phyloP scores from a whole-genome alignment of 164 flowering plant species.

The Tetrastigma voinierianum region DNA sequence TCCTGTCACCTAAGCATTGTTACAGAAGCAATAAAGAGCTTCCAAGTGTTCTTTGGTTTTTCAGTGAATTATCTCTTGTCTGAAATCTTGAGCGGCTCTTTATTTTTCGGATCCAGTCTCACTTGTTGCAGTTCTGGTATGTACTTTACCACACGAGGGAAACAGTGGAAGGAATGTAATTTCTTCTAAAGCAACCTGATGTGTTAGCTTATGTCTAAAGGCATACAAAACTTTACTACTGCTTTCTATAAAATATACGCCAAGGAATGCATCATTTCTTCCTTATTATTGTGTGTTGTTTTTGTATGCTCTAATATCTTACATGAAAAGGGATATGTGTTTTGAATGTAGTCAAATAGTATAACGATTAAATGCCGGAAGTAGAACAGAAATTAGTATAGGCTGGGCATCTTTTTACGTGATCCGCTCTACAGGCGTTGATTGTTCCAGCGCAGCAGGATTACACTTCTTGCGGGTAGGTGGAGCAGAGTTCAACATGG shows the following conservation, averaged over 20 bases:
- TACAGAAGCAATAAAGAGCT: slow-evolving; percentile 22
- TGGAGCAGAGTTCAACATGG: neutral
- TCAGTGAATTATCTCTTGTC: slow-evolving; percentile 9
- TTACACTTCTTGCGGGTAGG: neutral
- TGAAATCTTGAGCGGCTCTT: slow-evolving; percentile 36
- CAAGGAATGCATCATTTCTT: too few relatives aligned
- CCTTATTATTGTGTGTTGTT: too few relatives aligned
- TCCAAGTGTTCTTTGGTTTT: neutral
- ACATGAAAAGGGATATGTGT: neutral
- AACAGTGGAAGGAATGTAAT: slow-evolving; percentile 51
- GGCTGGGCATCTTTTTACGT: slow-evolving; percentile 10
- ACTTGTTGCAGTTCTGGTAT: slow-evolving; percentile 67
- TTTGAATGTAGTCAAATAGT: neutral
- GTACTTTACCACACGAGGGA: slow-evolving; percentile 51
- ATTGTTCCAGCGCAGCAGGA: slow-evolving; percentile 11
- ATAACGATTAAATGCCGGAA: slow-evolving; percentile 14
- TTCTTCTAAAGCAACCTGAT: slow-evolving; percentile 35
- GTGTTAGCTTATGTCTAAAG: neutral
- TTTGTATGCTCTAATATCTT: too few relatives aligned
- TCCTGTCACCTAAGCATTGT: slow-evolving; percentile 35
- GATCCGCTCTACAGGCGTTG: slow-evolving; percentile 18
- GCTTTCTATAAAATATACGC: too few relatives aligned
- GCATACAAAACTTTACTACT: neutral
- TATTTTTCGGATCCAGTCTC: slow-evolving; percentile 32
- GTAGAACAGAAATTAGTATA: slow-evolving; percentile 22